Evolutionary conservation across 805 yeast species (phyloP), one percentile per base, ranked within the genome.

Genomic region (Candida parachauliodes): DNA sequence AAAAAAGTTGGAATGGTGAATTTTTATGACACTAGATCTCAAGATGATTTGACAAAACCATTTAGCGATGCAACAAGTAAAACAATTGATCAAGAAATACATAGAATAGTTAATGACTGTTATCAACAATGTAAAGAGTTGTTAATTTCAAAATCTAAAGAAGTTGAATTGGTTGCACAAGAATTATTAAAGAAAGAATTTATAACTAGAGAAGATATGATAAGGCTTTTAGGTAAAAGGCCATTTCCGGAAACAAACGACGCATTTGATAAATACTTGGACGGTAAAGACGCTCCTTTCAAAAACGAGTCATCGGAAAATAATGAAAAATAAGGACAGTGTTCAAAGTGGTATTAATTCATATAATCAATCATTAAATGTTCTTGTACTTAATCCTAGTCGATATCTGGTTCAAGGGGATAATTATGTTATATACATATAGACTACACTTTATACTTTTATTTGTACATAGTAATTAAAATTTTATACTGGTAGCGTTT

Each of bases 151-250:
- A 85, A 84, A 55, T 54, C 79, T n/a, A 73, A 68, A 4, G 93
- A 83, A 42, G 88, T 93, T 26, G 89, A 80, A 45, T 68, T 77
- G 44, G 89, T 94, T 28, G 98, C 98, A 1, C 83, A 89, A 57
- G 88, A 87, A 51, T 70, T 93, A 45, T 74, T 91, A 52, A 63
- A 72, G 39, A 88, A 91, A 59, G 99, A 93, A 60, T 95, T 88
- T 11, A 73, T 93, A 19, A 87, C 96, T 3, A 78, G 98, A 59
- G 94, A 87, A 50, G 98, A 93, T 55, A 88, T 93, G 94, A 80
- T 89, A 41, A 72, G 85, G 37, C 58, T 93, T 37, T 64, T 93
- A 33, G 99, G 99, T 9, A 83, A 83, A 57, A 76, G 99, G 45
- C 96, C 96, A 9, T 93, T 83, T 72, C 83, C 86, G 16, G 96